These are phyloP conservation scores for Cladophialophora yegresii DNA, from an alignment of 2,329 filamentous ascomycete species.

Conservation along the genomic window DNA sequence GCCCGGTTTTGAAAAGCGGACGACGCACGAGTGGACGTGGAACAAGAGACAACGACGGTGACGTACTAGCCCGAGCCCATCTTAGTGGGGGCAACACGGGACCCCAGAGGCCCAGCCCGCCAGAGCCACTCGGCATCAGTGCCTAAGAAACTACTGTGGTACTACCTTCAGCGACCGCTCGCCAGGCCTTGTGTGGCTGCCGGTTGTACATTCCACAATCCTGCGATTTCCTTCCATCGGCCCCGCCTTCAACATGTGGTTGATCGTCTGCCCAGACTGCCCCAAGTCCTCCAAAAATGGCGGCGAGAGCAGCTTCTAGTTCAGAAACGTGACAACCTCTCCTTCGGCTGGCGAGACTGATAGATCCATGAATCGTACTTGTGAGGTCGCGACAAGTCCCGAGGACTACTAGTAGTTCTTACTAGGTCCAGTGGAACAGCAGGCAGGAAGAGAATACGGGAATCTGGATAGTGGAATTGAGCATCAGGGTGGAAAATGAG, in stretches of 20 bases:
- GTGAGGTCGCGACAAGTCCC: neutral
- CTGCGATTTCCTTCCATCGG: neutral
- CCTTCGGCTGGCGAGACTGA: neutral
- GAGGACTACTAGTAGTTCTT: neutral
- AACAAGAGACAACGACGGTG: conserved; percentile 3
- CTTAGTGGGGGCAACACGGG: conserved; percentile 4
- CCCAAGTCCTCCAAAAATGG: neutral
- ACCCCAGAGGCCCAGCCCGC: neutral
- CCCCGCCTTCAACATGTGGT: neutral
- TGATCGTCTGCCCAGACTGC: neutral
- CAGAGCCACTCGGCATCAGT: conserved; percentile 4
- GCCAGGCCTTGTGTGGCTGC: neutral
- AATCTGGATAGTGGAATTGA: neutral
- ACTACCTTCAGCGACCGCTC: conserved; percentile 7
- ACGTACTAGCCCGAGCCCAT: neutral
- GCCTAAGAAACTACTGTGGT: neutral
- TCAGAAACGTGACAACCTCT: neutral
- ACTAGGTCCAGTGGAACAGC: neutral
- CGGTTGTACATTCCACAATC: neutral
- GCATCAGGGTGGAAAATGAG: conserved; percentile 10
- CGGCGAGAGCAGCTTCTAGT: neutral
- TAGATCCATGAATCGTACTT: neutral
- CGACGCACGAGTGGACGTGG: neutral
- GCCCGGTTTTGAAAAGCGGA: conserved; percentile 4
- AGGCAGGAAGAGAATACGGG: neutral